Evolutionary conservation across 306 rosid genomes (phyloP).

Genomic region (Luffa aegyptiaca): DNA sequence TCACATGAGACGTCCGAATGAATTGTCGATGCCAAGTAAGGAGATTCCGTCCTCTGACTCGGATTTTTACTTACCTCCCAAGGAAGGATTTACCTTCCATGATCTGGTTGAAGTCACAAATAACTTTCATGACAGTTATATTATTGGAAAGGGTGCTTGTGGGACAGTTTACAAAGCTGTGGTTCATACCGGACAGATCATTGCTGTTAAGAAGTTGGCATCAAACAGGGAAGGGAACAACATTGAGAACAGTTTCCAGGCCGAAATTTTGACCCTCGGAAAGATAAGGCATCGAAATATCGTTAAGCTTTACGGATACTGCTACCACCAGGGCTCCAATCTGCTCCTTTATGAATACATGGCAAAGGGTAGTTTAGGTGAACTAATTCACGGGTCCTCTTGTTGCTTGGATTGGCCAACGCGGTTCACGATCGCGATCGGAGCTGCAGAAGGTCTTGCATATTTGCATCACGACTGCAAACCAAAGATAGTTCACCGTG

Average conservation of each 20-base stretch:
- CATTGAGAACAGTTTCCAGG: slow-evolving; percentile 74
- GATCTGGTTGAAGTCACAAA: slow-evolving; percentile 85
- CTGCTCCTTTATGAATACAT: slow-evolving; percentile 85
- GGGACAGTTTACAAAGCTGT: slow-evolving; percentile 87
- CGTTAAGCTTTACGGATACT: slow-evolving; percentile 78
- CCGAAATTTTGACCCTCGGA: slow-evolving; percentile 88
- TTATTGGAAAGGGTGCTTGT: slow-evolving; percentile 83
- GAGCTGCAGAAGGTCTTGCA: slow-evolving; percentile 98
- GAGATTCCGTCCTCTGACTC: slow-evolving; percentile 52
- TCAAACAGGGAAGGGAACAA: slow-evolving; percentile 80
- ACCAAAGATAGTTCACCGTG: slow-evolving; percentile 90
- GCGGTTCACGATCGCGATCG: slow-evolving; percentile 79
- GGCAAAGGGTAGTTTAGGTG: slow-evolving; percentile 96
- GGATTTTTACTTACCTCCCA: slow-evolving; percentile 76
- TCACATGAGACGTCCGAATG: slow-evolving; percentile 51
- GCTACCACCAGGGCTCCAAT: slow-evolving; percentile 85
- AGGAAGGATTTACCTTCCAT: slow-evolving; percentile 67
- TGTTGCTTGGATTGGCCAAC: slow-evolving; percentile 68
- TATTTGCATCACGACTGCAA: slow-evolving; percentile 97
- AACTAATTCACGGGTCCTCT: slow-evolving; percentile 59
- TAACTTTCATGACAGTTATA: slow-evolving; percentile 64
- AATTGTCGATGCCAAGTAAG: slow-evolving; percentile 33
- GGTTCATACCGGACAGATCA: slow-evolving; percentile 55
- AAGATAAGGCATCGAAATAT: slow-evolving; percentile 88
- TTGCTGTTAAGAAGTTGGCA: slow-evolving; percentile 85